These are phyloP conservation scores for Nevesoporus exiguus DNA, from an alignment of 768 basidiomycete species.

Conservation along the genomic window DNA sequence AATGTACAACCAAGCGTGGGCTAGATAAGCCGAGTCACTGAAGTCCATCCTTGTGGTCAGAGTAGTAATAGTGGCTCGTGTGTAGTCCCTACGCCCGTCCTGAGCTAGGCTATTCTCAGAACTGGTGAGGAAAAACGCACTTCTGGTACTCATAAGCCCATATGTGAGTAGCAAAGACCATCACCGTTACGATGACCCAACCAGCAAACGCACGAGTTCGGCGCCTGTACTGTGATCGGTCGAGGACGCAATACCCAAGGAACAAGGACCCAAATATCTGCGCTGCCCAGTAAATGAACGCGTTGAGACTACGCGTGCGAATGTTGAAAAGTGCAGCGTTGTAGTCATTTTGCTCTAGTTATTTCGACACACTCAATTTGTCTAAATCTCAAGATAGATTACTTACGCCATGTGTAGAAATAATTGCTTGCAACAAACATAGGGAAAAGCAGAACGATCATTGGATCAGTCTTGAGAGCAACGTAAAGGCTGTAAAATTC, in stretches of 20 bases:
- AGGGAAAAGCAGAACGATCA: conserved; percentile 73
- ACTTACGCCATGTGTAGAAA: conserved; percentile 83
- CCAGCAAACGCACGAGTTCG: conserved; percentile 69
- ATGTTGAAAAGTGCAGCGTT: conserved; percentile 81
- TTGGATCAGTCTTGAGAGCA: conserved; percentile 65
- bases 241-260: conserved; percentile 64
- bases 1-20: conserved; percentile 60
- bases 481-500: conserved; percentile 70
- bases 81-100: conserved; percentile 45
- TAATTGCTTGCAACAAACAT: conserved; percentile 85
- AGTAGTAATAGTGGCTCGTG: conserved; percentile 39
- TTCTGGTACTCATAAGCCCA: conserved; percentile 79
- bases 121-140: conserved; percentile 37
- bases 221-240: conserved; percentile 51
- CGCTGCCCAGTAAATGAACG: conserved; percentile 73
- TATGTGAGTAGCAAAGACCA: conserved; percentile 67
- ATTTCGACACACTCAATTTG: conserved; percentile 1
- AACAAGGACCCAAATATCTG: conserved; percentile 73
- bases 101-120: background rate
- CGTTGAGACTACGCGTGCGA: conserved; percentile 72
- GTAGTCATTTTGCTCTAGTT: conserved; percentile 71
- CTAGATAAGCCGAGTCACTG: conserved; percentile 49
- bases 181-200: conserved; percentile 56
- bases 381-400: background rate
- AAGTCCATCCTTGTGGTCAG: conserved; percentile 58